Percentiles rank a stretch among this genome's conserved stretches.
Conservation (phyloP, 768 basidiomycete genomes). For the Suillus placidus region DNA sequence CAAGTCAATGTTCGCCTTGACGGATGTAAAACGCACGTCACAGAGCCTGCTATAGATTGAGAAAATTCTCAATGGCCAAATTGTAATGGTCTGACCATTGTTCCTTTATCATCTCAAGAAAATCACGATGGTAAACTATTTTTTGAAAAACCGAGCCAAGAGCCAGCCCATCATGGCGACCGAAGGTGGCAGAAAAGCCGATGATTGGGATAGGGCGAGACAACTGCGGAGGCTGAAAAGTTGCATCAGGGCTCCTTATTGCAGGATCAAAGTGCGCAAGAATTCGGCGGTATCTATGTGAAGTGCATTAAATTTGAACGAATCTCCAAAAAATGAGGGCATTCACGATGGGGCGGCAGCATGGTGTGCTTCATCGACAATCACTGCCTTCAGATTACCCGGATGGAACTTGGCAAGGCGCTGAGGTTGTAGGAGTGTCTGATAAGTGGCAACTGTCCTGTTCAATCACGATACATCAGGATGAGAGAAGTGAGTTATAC, state of each 20-base stretch:
- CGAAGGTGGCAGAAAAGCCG: slow-evolving; percentile 95
- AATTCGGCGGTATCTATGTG: slow-evolving; percentile 72
- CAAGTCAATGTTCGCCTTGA: slow-evolving; percentile 74
- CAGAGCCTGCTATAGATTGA: slow-evolving; percentile 61
- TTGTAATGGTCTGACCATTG: slow-evolving; percentile 61
- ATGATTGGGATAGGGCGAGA: slow-evolving; percentile 74
- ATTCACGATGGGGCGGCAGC: slow-evolving; percentile 88
- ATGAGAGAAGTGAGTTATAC: neutral
- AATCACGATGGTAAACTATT: slow-evolving; percentile 92
- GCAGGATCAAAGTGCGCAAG: slow-evolving; percentile 79
- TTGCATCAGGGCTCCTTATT: slow-evolving; percentile 57
- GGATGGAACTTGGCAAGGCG: slow-evolving; percentile 80
- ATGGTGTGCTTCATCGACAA: slow-evolving; percentile 95
- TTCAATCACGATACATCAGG: slow-evolving; percentile 2
- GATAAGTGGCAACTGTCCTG: slow-evolving; percentile 88
- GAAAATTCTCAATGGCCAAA: neutral
- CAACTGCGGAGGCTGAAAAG: slow-evolving; percentile 39
- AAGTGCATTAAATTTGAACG: slow-evolving; percentile 14
- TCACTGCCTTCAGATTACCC: slow-evolving; percentile 64
- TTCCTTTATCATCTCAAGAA: slow-evolving; percentile 90
- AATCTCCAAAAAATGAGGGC: neutral
- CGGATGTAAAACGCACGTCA: slow-evolving; percentile 82
- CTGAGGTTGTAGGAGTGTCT: slow-evolving; percentile 69
- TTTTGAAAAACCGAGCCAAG: slow-evolving; percentile 86
- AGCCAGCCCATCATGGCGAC: slow-evolving; percentile 87